These are phyloP conservation scores for Graphium sp. DNA, from an alignment of 2,329 filamentous ascomycete species.

Conservation along the genomic window DNA sequence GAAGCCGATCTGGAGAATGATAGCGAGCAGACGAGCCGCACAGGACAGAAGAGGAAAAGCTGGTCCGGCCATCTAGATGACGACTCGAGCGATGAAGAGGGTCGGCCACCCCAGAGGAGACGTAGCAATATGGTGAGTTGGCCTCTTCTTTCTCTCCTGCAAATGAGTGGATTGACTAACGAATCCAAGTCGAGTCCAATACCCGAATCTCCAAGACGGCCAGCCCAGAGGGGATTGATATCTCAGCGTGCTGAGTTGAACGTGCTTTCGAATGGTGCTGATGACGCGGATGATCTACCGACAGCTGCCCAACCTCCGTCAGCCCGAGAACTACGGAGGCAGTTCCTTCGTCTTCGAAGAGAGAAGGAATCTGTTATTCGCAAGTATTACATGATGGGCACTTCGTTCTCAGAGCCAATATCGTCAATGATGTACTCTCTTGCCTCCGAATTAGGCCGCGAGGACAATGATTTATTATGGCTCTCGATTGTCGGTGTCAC, in stretches of 20 bases:
- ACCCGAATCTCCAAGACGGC: conserved; percentile 43
- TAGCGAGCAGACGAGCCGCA: conserved; percentile 18
- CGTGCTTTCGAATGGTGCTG: conserved; percentile 24
- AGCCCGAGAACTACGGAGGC: conserved; percentile 52
- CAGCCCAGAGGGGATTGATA: conserved; percentile 41
- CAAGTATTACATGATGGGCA: conserved; percentile 72
- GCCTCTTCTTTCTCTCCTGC: no score
- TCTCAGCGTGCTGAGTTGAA: conserved; percentile 27
- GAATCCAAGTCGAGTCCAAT: conserved; percentile 44
- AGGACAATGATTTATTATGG: conserved; percentile 95
- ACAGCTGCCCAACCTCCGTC: conserved; percentile 46
- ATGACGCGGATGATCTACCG: conserved; percentile 32
- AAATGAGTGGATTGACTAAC: conserved; percentile 9
- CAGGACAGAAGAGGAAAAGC: conserved; percentile 62
- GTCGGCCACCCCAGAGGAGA: conserved; percentile 61
- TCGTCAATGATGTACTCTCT: conserved; percentile 90
- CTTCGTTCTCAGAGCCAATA: conserved; percentile 87
- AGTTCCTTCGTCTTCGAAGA: conserved; percentile 56
- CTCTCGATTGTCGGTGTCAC: conserved; percentile 85
- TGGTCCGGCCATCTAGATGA: conserved; percentile 57
- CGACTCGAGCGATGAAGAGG: conserved; percentile 55
- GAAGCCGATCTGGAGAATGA: conserved; percentile 31
- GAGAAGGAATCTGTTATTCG: conserved; percentile 64
- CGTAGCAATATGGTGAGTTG: conserved; percentile 69
- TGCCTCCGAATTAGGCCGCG: conserved; percentile 83